Percentiles rank a stretch among this genome's conserved stretches.
Evolutionary conservation across 73 alveolate species (phyloP).

Genomic region (Paramecium pentaurelia): DNA sequence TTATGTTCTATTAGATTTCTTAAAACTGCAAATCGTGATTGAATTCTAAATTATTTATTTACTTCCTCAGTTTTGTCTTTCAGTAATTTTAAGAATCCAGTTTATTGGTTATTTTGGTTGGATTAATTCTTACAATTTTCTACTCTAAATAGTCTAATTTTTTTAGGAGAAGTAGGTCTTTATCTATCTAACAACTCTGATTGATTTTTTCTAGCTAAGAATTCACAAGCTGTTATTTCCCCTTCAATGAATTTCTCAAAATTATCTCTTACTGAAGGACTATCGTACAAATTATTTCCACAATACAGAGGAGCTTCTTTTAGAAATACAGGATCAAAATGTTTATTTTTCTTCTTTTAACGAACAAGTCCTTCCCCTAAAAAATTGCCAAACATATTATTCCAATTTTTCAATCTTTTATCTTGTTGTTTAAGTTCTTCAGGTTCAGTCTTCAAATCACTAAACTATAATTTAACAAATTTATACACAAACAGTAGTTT

Average conservation of each 20-base stretch:
- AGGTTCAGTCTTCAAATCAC: neutral
- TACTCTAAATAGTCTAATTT: neutral
- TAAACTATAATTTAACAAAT: neutral
- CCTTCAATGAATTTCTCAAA: neutral
- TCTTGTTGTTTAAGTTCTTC: neutral
- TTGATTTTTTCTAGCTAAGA: neutral
- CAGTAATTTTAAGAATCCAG: neutral
- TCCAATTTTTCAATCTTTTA: conserved; percentile 3
- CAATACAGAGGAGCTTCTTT: neutral
- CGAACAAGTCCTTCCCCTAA: neutral
- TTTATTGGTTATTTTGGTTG: neutral
- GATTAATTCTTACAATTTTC: neutral
- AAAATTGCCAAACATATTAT: neutral
- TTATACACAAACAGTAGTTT: neutral
- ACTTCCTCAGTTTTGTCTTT: neutral
- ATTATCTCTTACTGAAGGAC: neutral
- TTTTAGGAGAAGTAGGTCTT: neutral
- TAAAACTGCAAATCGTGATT: neutral
- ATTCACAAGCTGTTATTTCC: neutral
- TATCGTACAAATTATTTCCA: neutral
- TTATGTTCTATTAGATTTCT: neutral
- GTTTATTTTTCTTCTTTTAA: neutral
- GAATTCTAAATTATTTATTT: neutral
- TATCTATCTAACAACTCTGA: neutral
- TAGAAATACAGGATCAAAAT: neutral